Evolutionary conservation across 148 eudicot genomes (phyloP).

Genomic region (Chenopodium album): DNA sequence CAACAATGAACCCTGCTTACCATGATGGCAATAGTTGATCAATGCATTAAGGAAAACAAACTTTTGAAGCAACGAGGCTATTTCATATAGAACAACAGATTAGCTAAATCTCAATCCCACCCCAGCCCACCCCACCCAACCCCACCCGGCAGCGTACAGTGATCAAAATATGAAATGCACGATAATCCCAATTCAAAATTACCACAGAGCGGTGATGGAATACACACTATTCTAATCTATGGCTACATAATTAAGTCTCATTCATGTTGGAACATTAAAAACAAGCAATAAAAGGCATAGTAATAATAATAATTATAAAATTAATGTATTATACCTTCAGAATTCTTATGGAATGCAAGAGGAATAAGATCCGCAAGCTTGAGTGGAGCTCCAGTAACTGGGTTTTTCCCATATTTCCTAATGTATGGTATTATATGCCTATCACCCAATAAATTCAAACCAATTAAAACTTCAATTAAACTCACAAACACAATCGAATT

Average conservation of each 20-base stretch:
- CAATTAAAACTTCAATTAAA: neutral
- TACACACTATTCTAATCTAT: too few species aligned
- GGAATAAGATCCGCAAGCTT: slow-evolving; percentile 78
- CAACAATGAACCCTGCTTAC: too few species aligned
- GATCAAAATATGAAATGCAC: too few species aligned
- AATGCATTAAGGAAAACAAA: too few species aligned
- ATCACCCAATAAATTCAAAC: slow-evolving; percentile 16
- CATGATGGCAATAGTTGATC: too few species aligned
- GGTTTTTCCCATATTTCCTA: slow-evolving; percentile 79
- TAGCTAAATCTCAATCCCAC: too few species aligned
- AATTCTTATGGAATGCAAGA: slow-evolving; percentile 80
- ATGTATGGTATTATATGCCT: slow-evolving; percentile 88
- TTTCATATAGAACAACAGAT: too few species aligned
- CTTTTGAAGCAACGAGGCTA: too few species aligned
- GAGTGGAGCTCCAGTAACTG: slow-evolving; percentile 80
- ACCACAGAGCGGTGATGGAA: too few species aligned
- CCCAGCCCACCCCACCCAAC: too few species aligned
- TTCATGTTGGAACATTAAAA: neutral
- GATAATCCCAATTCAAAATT: too few species aligned
- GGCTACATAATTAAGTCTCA: neutral
- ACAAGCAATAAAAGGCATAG: neutral
- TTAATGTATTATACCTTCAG: slow-evolving; percentile 50
- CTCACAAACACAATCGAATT: neutral
- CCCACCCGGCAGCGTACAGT: too few species aligned
- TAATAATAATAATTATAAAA: neutral